A percentile compares a stretch with the other conserved stretches of the same genome.
phyloP scores from a whole-genome alignment of 345 rosid genomes.

The Capsella bursapastoris region DNA sequence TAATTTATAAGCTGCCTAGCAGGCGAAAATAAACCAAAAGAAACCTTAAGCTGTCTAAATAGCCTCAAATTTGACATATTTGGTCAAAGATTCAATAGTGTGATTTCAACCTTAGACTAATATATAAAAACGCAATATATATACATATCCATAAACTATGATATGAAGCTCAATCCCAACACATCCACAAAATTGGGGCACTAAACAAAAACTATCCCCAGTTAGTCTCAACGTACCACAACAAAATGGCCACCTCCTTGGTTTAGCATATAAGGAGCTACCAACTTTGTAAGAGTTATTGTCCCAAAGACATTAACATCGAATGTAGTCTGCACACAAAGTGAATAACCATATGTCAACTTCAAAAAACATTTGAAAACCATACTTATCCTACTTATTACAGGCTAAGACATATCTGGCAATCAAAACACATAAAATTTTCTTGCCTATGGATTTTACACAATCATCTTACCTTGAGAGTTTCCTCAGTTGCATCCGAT shows the following conservation, averaged over 20 bases:
- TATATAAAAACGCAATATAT: background rate
- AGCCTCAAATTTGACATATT: background rate
- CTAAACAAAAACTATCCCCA: constrained; percentile 13
- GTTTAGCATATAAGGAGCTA: constrained; percentile 78
- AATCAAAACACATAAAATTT: constrained; percentile 6
- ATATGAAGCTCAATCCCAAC: background rate
- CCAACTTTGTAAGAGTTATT: constrained; percentile 76
- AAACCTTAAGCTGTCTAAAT: constrained; percentile 14
- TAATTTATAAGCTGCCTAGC: constrained; percentile 2
- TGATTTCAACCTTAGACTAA: background rate
- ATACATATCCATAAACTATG: background rate
- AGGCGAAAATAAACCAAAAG: background rate
- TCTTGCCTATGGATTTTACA: background rate
- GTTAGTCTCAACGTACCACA: constrained; percentile 69
- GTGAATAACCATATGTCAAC: background rate
- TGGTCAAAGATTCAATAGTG: background rate
- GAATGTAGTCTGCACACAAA: constrained; percentile 69
- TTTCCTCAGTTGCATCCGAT: constrained; percentile 72
- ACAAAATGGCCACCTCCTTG: constrained; percentile 92
- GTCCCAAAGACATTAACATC: constrained; percentile 88
- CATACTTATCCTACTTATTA: background rate
- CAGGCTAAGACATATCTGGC: constrained; percentile 23
- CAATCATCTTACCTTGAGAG: constrained; percentile 59
- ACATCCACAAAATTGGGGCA: constrained; percentile 9
- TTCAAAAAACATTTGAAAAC: background rate